Base-by-base conservation (phyloP, 73 alveolate genomes). In the Paramecium caudatum region DNA sequence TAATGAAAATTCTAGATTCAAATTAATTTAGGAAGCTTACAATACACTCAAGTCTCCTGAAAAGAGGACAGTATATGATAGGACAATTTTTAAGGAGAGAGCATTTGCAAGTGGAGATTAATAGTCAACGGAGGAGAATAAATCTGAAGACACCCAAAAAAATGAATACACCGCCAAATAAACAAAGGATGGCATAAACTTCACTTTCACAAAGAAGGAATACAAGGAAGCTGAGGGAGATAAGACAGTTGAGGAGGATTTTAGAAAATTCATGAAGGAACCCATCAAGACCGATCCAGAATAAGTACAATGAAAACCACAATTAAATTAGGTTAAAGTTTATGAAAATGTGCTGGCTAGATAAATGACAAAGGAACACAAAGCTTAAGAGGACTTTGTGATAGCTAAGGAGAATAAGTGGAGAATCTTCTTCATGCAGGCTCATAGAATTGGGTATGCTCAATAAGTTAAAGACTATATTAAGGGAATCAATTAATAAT, bases 11-110 rank as follows among this genome's bases (percentile, higher is more conserved):
- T 65, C 17, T 37, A 74, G 88, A 74, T 74, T 74, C 65, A 37
- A 74, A n/a, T 47, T 39, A 5, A 74, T 74, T 74, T 17, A 74
- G 12, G 88, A 74, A 41, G 88, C 88, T 0, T 74, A 74, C 46
- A 41, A 74, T 21, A 74, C 43, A 8, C 88, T 74, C 4, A 74
- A 74, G 46, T 21, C 88, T 41, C 88, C 88, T 10, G 88, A 74
- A 41, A 74, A 74, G 43, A 41, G 88, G 16, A 6, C 7, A 16
- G 12, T 27, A 41, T 74, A 74, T 74, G 88, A 74, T 74, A 6
- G 32, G 19, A 41, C 80, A 4, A 55, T 55, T 12, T 55, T 55
- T 19, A 55, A 55, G 80, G 80, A 55, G 13, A 55, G 80, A 23
- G 80, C 80, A 5, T 55, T 23, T 23, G 80, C 43, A 4, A 55